Evolutionary conservation across 345 rosid species (phyloP), one percentile per base, ranked within the genome.

Genomic region (Limnanthes douglasii): DNA sequence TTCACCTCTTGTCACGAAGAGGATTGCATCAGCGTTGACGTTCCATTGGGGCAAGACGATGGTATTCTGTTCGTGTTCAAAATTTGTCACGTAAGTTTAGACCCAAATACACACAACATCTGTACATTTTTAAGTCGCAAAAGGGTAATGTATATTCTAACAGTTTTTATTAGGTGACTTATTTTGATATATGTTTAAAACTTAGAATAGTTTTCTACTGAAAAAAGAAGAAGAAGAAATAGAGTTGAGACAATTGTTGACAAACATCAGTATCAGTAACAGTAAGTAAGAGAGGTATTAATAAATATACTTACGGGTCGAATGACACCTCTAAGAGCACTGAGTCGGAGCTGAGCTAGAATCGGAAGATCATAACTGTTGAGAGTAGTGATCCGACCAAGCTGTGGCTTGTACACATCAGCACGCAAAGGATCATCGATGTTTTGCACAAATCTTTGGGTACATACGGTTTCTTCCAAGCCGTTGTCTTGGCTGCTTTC

Each of bases 11-110:
- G 78, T 52, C 14, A 42, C 73, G 66, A 73, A 82, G 4, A 71
- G 22, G 12, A 82, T 21, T 39, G 65, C 63, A 64, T 82, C 71
- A 2, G 88, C 78, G 49, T 78, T 73, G 30, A 37, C 9, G 56
- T 64, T 58, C 75, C 74, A 86, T 46, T 75, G 82, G 15, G 95
- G 95, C 14, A 65, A 39, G 62, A 69, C 36, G 21, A 73, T 30
- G 6, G 75, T 71, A 30, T 67, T 68, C 94, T 78, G 69, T 51
- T 21, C 22, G 22, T n/a, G 51, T 12, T 42, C 16, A n/a, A 26
- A 29, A 6, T n/a, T 12, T n/a, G 18, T 6, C 3, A 28, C 15
- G 11, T 11, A n/a, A 18, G 14, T 27, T 6, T 12, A 13, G 3
- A 34, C 33, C 17, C 23, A 2, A 20, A 11, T 6, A 11, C 23